These are phyloP conservation scores for Suillus placidus DNA, from an alignment of 768 basidiomycete genomes.

Conservation along the genomic window DNA sequence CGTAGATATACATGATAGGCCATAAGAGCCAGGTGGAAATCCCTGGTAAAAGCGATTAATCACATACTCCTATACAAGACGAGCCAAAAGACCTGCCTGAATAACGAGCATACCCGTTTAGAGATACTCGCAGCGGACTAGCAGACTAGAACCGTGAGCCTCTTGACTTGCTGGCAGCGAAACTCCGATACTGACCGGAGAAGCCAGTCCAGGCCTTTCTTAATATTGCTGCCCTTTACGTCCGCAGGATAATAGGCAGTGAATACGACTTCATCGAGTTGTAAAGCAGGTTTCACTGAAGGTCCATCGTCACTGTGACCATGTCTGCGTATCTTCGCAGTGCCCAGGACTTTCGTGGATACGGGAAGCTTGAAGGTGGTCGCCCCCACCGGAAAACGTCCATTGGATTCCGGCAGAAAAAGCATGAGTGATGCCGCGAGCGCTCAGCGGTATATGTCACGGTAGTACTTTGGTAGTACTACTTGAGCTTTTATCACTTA, in stretches of 20 bases:
- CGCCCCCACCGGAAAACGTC: slow-evolving; percentile 60
- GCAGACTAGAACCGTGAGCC: slow-evolving; percentile 10
- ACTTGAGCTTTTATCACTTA: not conserved
- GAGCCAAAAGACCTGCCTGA: slow-evolving; percentile 37
- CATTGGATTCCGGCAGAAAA: slow-evolving; percentile 45
- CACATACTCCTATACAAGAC: not conserved
- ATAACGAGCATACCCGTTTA: slow-evolving; percentile 53
- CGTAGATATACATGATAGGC: slow-evolving; percentile 57
- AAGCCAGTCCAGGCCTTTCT: slow-evolving; percentile 58
- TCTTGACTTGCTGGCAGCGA: not conserved
- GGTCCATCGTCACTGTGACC: slow-evolving; percentile 7
- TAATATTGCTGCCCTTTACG: slow-evolving; percentile 24
- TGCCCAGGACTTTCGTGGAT: slow-evolving; percentile 42
- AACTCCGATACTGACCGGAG: slow-evolving; percentile 44
- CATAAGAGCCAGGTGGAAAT: slow-evolving; percentile 33
- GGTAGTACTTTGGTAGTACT: not conserved
- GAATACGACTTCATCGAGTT: slow-evolving; percentile 64
- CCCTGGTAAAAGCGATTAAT: slow-evolving; percentile 17
- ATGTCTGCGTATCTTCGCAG: slow-evolving; percentile 36
- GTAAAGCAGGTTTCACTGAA: slow-evolving; percentile 44
- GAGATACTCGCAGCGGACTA: slow-evolving; percentile 46
- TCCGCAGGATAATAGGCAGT: slow-evolving; percentile 68
- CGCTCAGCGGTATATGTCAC: not conserved
- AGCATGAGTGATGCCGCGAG: slow-evolving; percentile 34
- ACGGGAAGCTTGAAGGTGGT: slow-evolving; percentile 58